Conservation (phyloP, 1,284 basidiomycete species). For the Flammula alnicola region DNA sequence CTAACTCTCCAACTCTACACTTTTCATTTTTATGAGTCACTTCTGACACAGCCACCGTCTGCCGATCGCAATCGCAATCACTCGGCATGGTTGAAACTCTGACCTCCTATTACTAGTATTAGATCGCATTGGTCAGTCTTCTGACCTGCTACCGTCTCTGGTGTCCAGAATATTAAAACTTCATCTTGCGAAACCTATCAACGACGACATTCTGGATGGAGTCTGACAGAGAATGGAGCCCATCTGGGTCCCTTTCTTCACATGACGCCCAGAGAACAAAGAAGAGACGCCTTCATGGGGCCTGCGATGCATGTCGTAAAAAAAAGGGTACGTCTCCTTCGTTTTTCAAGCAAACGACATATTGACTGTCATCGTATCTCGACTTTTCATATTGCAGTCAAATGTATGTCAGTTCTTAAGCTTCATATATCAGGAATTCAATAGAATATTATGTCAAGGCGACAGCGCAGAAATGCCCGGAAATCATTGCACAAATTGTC, state of each 20-base stretch:
- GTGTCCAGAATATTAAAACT: no score
- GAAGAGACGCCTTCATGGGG: slow-evolving; percentile 37
- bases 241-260: no score
- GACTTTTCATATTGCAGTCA: slow-evolving; percentile 24
- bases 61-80: no score
- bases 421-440: neutral
- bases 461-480: slow-evolving; percentile 57
- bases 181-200: no score
- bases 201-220: neutral
- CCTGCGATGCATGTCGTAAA: slow-evolving; percentile 41
- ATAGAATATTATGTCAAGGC: slow-evolving; percentile 34
- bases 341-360: neutral
- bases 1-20: no score
- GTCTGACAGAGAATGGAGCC: neutral
- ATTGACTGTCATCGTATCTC: slow-evolving; percentile 4
- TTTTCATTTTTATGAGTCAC: no score
- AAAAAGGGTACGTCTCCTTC: slow-evolving; percentile 35
- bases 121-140: no score
- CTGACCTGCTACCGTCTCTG: no score
- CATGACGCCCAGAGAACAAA: no score
- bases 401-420: slow-evolving; percentile 29
- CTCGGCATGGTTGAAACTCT: no score
- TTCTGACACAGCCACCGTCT: no score
- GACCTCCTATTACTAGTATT: no score
- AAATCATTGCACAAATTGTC: slow-evolving; percentile 70